phyloP scores from a whole-genome alignment of 306 rosid species.

The Prunus padus region DNA sequence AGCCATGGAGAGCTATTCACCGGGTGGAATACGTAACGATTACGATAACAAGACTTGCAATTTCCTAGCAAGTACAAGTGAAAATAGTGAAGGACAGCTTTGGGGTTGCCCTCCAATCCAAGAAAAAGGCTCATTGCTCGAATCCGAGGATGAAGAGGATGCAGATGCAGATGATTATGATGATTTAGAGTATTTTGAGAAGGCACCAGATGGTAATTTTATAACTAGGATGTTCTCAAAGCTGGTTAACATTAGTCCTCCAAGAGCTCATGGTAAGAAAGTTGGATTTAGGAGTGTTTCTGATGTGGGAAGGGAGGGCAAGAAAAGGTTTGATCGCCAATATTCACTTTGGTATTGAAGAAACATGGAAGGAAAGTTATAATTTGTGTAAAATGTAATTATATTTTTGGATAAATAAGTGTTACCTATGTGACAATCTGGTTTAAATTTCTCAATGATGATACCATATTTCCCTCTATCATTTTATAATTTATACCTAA shows the following conservation, averaged over 20 bases:
- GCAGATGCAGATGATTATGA: neutral
- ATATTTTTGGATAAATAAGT: neutral
- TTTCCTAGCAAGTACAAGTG: neutral
- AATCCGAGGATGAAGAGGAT: slow-evolving; percentile 26
- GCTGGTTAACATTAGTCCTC: slow-evolving; percentile 25
- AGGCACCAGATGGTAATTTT: slow-evolving; percentile 35
- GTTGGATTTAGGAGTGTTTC: slow-evolving; percentile 41
- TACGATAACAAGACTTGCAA: neutral
- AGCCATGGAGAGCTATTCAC: slow-evolving; percentile 2
- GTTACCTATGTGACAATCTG: neutral
- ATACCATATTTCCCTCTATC: neutral
- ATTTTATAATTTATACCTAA: no score
- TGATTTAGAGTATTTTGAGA: slow-evolving; percentile 6
- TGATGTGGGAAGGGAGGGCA: slow-evolving; percentile 41
- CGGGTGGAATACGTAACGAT: slow-evolving; percentile 15
- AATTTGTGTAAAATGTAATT: neutral
- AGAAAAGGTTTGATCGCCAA: slow-evolving; percentile 45
- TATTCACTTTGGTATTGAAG: slow-evolving; percentile 48
- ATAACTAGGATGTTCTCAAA: slow-evolving; percentile 48
- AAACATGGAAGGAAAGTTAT: neutral
- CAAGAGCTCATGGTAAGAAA: neutral
- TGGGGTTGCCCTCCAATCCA: slow-evolving; percentile 40
- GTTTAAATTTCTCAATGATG: neutral
- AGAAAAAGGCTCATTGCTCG: slow-evolving; percentile 43
- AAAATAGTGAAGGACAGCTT: slow-evolving; percentile 26